These are phyloP conservation scores for sorghum (Sorghum bicolor) DNA, from an alignment of 176 grass and related monocot species.

Conservation along the genomic window Sorghum_bicolor_NCBIv3 NC_012871.2:57545001-57545500, in stretches of 20 bases:
- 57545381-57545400: background rate
- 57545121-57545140: background rate
- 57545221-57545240: background rate
- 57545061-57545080: background rate
- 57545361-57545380: background rate
- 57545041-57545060: constrained; percentile 21
- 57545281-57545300: constrained; percentile 32
- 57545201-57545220: background rate
- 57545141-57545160: background rate
- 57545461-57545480: constrained; percentile 12
- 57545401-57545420: background rate
- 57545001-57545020: too few relatives aligned
- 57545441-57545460: constrained; percentile 12
- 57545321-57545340: constrained; percentile 43
- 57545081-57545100: constrained; percentile 17
- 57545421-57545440: constrained; percentile 22
- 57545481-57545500: background rate
- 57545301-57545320: constrained; percentile 35
- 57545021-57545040: too few relatives aligned
- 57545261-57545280: constrained; percentile 11
- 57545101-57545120: constrained; percentile 10
- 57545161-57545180: constrained; percentile 19
- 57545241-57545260: background rate
- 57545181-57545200: background rate
- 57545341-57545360: constrained; percentile 31